Percentiles rank a stretch among this genome's conserved stretches.
Evolutionary conservation across 768 basidiomycete species (phyloP).

Genomic region (Astraeus odoratus): DNA sequence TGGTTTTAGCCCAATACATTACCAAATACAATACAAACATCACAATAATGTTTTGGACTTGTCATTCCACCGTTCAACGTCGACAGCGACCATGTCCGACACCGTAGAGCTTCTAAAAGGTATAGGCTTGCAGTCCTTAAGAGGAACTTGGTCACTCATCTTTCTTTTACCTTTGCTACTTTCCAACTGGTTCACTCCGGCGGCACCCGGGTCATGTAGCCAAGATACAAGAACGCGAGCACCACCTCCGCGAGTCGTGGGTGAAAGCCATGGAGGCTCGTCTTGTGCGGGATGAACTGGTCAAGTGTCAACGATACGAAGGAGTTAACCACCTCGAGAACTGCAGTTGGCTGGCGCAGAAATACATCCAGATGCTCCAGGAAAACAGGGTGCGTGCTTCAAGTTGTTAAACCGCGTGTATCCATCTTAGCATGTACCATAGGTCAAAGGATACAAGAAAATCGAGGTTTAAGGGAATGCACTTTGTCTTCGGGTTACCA

Average conservation of each 20-base stretch:
- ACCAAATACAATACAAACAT: conserved; percentile 10
- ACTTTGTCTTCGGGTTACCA: too few species aligned
- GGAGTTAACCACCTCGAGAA: conserved; percentile 89
- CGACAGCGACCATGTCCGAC: conserved; percentile 20
- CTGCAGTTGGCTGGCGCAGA: conserved; percentile 80
- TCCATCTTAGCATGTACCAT: not conserved
- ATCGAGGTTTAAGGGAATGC: conserved; percentile 44
- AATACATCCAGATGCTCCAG: conserved; percentile 71
- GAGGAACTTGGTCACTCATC: not conserved
- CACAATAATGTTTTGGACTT: conserved; percentile 3
- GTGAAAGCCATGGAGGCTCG: conserved; percentile 89
- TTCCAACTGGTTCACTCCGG: not conserved
- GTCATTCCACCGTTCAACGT: too few species aligned
- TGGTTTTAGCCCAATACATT: not conserved
- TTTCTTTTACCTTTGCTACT: not conserved
- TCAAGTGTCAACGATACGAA: conserved; percentile 84
- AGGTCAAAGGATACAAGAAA: conserved; percentile 84
- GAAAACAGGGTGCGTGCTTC: conserved; percentile 65
- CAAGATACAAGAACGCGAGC: conserved; percentile 62
- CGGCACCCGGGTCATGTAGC: conserved; percentile 37
- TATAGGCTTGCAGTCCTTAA: conserved; percentile 6
- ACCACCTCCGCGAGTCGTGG: conserved; percentile 86
- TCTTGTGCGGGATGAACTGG: conserved; percentile 80
- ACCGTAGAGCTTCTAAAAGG: conserved; percentile 28
- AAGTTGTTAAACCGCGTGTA: not conserved